These are phyloP conservation scores for Coemansia sp. DNA, from an alignment of 192 early-diverging fungal genomes.

Conservation along the genomic window DNA sequence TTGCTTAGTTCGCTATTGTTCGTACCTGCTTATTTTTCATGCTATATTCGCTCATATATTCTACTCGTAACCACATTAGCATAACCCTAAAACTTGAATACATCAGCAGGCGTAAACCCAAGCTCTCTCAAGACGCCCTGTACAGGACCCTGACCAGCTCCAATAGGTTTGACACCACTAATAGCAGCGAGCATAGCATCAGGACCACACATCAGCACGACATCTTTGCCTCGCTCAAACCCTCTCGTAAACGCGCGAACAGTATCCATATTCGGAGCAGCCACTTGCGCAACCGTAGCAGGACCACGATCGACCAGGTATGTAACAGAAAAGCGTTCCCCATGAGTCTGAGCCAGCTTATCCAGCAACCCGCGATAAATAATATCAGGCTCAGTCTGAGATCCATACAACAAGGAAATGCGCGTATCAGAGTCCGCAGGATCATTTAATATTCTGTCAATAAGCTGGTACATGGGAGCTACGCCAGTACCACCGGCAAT, in stretches of 20 bases:
- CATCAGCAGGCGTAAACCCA: constrained; percentile 57
- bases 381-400: constrained; percentile 55
- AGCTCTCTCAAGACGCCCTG: constrained; percentile 58
- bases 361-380: constrained; percentile 62
- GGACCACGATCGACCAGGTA: constrained; percentile 58
- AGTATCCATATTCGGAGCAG: constrained; percentile 13
- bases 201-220: constrained; percentile 70
- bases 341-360: constrained; percentile 42
- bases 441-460: constrained; percentile 55
- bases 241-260: constrained; percentile 37
- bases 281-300: constrained; percentile 6
- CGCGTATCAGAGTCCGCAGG: constrained; percentile 42
- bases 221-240: constrained; percentile 34
- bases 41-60: too few relatives aligned
- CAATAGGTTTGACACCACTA: constrained; percentile 57
- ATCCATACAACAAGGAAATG: constrained; percentile 39
- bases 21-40: too few relatives aligned
- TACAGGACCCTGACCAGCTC: constrained; percentile 61
- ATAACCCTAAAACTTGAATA: constrained; percentile 63
- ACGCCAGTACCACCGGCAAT: constrained; percentile 83
- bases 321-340: constrained; percentile 49
- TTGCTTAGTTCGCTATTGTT: too few relatives aligned
- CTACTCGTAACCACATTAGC: too few relatives aligned
- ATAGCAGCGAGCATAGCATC: constrained; percentile 64
- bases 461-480: constrained; percentile 70